Conservation (phyloP, 1,284 basidiomycete species). For the Cystobasidium pallidum region DNA sequence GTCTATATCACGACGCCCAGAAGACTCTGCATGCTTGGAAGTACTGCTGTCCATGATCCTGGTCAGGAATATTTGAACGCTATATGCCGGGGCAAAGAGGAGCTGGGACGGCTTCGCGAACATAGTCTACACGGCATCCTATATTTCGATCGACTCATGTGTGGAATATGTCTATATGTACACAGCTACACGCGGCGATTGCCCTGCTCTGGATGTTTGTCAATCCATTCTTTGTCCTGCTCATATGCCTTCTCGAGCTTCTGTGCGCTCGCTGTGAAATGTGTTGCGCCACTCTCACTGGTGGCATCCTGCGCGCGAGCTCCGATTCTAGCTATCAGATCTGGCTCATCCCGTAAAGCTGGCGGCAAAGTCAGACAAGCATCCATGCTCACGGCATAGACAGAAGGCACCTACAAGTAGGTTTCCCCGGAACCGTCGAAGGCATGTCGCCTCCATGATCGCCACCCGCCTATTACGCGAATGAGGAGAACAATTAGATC, state of each 20-base stretch:
- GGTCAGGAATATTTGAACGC: neutral
- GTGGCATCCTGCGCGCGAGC: slow-evolving; percentile 39
- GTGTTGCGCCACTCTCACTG: slow-evolving; percentile 22
- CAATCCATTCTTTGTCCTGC: slow-evolving; percentile 35
- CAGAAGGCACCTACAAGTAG: slow-evolving; percentile 7
- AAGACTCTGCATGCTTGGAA: neutral
- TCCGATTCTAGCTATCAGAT: slow-evolving; percentile 36
- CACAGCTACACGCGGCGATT: slow-evolving; percentile 12
- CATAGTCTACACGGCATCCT: neutral
- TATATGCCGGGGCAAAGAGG: neutral
- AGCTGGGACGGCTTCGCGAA: too few relatives aligned
- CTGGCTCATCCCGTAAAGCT: slow-evolving; percentile 30
- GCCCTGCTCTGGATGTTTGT: slow-evolving; percentile 26
- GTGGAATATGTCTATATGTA: neutral
- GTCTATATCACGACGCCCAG: neutral
- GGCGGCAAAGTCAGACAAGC: neutral
- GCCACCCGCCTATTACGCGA: neutral
- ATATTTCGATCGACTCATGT: neutral
- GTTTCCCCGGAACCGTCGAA: slow-evolving; percentile 29
- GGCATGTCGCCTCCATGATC: slow-evolving; percentile 12
- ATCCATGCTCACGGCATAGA: neutral
- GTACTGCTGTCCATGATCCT: slow-evolving; percentile 3
- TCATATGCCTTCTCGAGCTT: slow-evolving; percentile 38
- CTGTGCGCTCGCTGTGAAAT: slow-evolving; percentile 25
- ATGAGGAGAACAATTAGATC: neutral